Conservation (phyloP, 306 rosid species). For the Cucurbita ficifolia region DNA sequence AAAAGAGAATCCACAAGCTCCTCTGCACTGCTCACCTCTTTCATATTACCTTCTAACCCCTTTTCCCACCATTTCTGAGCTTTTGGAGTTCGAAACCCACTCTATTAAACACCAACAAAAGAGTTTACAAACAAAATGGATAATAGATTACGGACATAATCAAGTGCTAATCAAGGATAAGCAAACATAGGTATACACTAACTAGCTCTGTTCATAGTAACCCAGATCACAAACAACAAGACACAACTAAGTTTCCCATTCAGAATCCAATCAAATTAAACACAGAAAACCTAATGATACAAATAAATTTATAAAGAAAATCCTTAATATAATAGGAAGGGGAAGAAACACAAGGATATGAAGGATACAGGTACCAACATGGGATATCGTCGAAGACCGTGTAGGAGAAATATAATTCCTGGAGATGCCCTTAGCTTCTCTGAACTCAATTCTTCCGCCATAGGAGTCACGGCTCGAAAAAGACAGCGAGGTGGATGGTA, state of each 20-base stretch:
- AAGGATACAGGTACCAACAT: background rate
- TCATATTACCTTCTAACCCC: constrained; percentile 66
- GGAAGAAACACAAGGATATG: background rate
- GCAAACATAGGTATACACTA: background rate
- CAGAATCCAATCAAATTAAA: background rate
- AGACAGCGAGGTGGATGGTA: background rate
- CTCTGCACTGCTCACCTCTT: constrained; percentile 51
- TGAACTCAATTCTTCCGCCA: background rate
- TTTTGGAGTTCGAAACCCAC: constrained; percentile 36
- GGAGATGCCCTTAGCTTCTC: background rate
- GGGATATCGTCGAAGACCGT: background rate
- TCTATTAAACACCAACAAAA: constrained; percentile 18
- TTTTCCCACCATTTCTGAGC: constrained; percentile 86
- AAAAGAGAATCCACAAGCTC: constrained; percentile 65
- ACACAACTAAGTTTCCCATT: background rate
- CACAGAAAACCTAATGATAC: background rate
- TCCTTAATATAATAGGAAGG: background rate
- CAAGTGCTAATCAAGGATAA: background rate
- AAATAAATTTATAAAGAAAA: background rate
- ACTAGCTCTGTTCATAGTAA: background rate
- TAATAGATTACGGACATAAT: background rate
- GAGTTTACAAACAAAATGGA: background rate
- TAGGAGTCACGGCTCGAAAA: background rate
- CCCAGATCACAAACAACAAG: background rate
- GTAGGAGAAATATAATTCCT: background rate